Conservation (phyloP, 192 early-diverging fungal species). For the Coemansia sp. region DNA sequence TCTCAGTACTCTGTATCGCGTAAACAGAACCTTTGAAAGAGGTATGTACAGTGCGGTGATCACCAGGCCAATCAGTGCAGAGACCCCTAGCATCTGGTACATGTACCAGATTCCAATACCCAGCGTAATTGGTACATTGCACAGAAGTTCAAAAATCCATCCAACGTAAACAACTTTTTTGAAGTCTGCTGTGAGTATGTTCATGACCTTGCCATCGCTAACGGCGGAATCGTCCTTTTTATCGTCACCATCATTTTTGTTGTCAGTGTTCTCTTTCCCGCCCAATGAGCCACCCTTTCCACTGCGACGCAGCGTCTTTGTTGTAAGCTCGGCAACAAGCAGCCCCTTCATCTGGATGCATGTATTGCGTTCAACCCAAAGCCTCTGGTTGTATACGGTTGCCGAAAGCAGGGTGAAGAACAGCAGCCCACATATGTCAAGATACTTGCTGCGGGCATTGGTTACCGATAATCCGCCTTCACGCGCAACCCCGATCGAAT, state of each 20-base stretch:
- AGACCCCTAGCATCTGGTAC: constrained; percentile 74
- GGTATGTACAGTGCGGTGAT: constrained; percentile 65
- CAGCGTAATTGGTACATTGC: constrained; percentile 63
- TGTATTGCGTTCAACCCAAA: constrained; percentile 66
- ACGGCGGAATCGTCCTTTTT: constrained; percentile 32
- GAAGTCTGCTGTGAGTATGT: constrained; percentile 71
- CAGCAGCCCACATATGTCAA: constrained; percentile 49
- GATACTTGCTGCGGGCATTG: constrained; percentile 24
- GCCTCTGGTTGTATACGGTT: constrained; percentile 52
- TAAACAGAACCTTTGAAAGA: constrained; percentile 55
- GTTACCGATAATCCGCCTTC: constrained; percentile 51
- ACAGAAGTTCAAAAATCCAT: constrained; percentile 60
- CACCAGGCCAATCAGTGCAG: constrained; percentile 65
- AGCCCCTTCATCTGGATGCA: constrained; percentile 63
- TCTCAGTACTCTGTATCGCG: constrained; percentile 56
- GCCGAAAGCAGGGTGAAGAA: constrained; percentile 50
- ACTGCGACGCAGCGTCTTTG: constrained; percentile 65
- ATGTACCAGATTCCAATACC: constrained; percentile 10
- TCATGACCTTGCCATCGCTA: constrained; percentile 67
- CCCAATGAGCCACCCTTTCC: constrained; percentile 57
- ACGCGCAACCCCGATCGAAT: constrained; percentile 52
- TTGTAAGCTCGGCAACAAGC: constrained; percentile 42
- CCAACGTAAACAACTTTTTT: constrained; percentile 59
- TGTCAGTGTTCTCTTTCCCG: constrained; percentile 12
- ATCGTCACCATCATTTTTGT: constrained; percentile 16